Conservation (phyloP, 228 moss, liverwort and hornwort species). For the Sphagnum magellanicum region DNA sequence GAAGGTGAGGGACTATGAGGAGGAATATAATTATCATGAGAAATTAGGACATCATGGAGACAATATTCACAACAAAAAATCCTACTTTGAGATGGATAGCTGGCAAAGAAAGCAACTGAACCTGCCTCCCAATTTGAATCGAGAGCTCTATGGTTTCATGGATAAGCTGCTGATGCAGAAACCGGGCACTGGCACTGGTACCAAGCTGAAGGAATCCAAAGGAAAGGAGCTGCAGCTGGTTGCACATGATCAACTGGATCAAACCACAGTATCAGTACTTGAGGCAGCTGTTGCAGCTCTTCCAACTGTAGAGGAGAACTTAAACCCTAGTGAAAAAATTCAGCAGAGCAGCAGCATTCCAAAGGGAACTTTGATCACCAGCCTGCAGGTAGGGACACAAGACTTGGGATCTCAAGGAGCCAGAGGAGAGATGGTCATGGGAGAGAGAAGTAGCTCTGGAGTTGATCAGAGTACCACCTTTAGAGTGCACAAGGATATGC, state of each 20-base stretch:
- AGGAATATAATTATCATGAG: conserved; percentile 3
- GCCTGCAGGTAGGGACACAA: no score
- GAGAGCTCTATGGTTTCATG: conserved; percentile 15
- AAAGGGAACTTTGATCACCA: no score
- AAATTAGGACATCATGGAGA: neutral
- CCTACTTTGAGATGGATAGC: conserved; percentile 15
- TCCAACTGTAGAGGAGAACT: neutral
- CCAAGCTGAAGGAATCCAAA: conserved; percentile 10
- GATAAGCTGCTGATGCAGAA: conserved; percentile 10
- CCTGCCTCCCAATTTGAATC: conserved; percentile 16
- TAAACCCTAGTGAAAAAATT: no score
- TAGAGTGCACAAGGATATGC: neutral
- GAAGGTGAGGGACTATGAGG: conserved; percentile 19
- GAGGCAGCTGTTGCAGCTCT: conserved; percentile 1
- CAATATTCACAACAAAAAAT: conserved; percentile 5
- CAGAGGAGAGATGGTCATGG: no score
- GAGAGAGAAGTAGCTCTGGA: no score
- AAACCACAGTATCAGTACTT: neutral
- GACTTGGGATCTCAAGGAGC: no score
- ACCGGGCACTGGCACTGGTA: conserved; percentile 2
- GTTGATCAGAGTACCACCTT: no score
- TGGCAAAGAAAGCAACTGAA: conserved; percentile 10
- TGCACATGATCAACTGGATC: neutral
- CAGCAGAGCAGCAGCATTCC: no score
- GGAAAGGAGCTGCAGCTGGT: conserved; percentile 1